phyloP scores from a whole-genome alignment of 2,329 filamentous ascomycete genomes.

The Didymella exigua region DNA sequence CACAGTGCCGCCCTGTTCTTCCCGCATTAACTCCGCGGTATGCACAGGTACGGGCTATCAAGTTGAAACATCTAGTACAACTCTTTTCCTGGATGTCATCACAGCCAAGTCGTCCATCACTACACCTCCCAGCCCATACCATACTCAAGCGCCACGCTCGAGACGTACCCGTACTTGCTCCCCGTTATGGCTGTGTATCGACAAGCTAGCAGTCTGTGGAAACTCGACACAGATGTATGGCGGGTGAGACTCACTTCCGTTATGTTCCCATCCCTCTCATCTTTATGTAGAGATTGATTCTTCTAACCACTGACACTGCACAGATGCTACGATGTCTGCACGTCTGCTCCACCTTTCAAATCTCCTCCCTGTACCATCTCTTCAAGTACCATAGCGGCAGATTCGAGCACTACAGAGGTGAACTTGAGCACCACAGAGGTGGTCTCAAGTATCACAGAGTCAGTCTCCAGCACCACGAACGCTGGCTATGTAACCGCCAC shows the following conservation, averaged over 20 bases:
- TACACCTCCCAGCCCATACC: neutral
- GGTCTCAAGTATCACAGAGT: neutral
- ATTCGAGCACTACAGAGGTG: too few relatives aligned
- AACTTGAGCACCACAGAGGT: neutral
- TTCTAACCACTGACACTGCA: neutral
- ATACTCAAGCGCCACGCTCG: neutral
- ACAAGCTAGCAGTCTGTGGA: conserved; percentile 13
- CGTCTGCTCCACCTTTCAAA: neutral
- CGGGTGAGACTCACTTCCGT: conserved; percentile 3
- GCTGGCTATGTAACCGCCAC: neutral
- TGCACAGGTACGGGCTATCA: too few relatives aligned
- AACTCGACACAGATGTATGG: conserved; percentile 7
- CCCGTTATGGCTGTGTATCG: conserved; percentile 15
- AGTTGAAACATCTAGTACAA: neutral
- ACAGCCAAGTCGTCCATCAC: neutral
- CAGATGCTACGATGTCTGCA: conserved; percentile 25
- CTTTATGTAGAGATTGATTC: neutral
- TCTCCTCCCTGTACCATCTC: conserved; percentile 16
- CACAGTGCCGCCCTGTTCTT: conserved; percentile 3
- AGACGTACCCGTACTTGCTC: neutral
- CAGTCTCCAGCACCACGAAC: neutral
- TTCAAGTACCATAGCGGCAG: neutral
- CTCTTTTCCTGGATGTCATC: neutral
- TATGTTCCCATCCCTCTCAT: neutral
- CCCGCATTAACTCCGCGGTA: neutral